These are phyloP conservation scores for Rostrohypoxylon terebratum DNA, from an alignment of 495 filamentous ascomycete genomes.

Conservation along the genomic window DNA sequence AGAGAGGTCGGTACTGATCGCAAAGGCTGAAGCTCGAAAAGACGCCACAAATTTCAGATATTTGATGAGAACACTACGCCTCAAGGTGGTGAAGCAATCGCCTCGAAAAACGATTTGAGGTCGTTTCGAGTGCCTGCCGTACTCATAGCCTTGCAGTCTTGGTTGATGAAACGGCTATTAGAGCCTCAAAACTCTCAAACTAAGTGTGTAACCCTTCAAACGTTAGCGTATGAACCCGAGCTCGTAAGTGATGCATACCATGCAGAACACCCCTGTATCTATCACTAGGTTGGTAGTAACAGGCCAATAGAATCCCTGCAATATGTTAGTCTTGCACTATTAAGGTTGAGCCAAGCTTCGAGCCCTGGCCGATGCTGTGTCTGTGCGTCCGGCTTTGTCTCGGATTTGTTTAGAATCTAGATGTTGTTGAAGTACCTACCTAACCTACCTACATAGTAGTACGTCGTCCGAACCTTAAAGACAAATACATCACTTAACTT, in stretches of 20 bases:
- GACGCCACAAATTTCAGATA: conserved; percentile 23
- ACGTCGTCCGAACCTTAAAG: background rate
- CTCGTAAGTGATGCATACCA: conserved; percentile 16
- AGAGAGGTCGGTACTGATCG: conserved; percentile 11
- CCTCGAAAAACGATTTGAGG: conserved; percentile 15
- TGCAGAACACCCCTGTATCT: conserved; percentile 12
- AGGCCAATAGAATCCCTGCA: conserved; percentile 19
- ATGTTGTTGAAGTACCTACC: background rate
- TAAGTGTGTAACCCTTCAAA: conserved; percentile 40
- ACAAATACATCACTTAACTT: background rate
- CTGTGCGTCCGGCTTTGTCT: conserved; percentile 14
- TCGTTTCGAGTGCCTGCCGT: conserved; percentile 25
- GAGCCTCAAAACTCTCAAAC: conserved; percentile 29
- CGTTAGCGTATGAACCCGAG: conserved; percentile 29
- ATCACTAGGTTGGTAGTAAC: conserved; percentile 12
- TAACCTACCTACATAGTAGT: background rate
- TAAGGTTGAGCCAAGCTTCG: conserved; percentile 27
- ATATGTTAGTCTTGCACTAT: conserved; percentile 8
- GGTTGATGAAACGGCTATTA: conserved; percentile 24
- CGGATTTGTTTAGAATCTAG: conserved; percentile 7
- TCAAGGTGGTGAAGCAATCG: background rate
- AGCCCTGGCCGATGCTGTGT: conserved; percentile 14
- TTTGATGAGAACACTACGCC: conserved; percentile 3
- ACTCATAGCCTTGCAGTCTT: conserved; percentile 3
- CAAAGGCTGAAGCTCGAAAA: conserved; percentile 20